Percentiles rank a stretch among this genome's conserved stretches.
Evolutionary conservation across 345 rosid species (phyloP).

Genomic region (Zanthoxylum bungeanum): DNA sequence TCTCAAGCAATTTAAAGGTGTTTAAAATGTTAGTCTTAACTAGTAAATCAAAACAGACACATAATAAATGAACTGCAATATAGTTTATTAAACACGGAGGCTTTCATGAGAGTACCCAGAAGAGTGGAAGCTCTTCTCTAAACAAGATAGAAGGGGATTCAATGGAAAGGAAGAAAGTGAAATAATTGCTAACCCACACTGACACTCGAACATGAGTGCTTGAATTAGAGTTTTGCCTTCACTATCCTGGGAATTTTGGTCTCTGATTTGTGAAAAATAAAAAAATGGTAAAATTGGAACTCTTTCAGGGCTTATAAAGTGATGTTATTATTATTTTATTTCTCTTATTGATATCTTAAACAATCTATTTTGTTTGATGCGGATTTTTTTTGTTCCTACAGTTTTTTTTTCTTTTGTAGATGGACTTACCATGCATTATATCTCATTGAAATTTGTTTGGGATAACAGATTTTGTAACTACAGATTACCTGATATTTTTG

Average conservation of each 20-base stretch:
- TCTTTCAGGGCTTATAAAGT: too few species aligned
- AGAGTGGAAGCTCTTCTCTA: not conserved
- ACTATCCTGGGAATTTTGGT: not conserved
- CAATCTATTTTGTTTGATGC: not conserved
- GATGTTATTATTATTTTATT: too few species aligned
- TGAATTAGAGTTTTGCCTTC: not conserved
- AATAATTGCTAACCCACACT: not conserved
- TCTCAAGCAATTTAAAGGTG: too few species aligned
- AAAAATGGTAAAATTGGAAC: not conserved
- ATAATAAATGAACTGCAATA: not conserved
- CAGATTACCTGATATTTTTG: not conserved
- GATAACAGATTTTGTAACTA: not conserved
- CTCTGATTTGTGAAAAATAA: not conserved
- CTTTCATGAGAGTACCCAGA: not conserved
- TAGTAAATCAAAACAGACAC: not conserved
- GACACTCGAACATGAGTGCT: not conserved
- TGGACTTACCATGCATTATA: too few species aligned
- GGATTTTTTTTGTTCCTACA: not conserved
- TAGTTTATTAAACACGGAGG: not conserved
- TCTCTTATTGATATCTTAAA: not conserved
- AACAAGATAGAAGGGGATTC: not conserved
- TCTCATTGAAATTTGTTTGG: not conserved
- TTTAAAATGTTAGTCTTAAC: not conserved
- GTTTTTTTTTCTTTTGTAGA: too few species aligned
- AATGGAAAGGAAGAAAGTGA: not conserved